phyloP scores from a whole-genome alignment of 345 rosid genomes.

The Toxicodendron radicans region DNA sequence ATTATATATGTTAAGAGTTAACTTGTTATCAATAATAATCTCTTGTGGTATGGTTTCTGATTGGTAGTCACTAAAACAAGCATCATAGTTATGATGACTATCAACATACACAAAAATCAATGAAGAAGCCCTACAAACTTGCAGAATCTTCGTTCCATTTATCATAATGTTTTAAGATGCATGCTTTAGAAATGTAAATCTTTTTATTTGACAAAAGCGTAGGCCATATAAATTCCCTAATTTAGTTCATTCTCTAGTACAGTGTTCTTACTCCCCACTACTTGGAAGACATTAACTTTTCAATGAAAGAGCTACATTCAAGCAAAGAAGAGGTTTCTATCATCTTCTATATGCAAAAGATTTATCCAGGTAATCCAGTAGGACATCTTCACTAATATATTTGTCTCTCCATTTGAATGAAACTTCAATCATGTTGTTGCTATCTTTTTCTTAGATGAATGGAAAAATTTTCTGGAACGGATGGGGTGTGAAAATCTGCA shows the following conservation, averaged over 20 bases:
- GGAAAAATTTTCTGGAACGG: conserved; percentile 89
- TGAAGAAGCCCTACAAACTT: neutral
- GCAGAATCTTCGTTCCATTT: conserved; percentile 10
- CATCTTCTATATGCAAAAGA: conserved; percentile 77
- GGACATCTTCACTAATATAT: neutral
- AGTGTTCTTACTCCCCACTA: conserved; percentile 91
- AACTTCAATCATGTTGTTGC: conserved; percentile 13
- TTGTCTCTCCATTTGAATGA: neutral
- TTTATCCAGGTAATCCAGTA: conserved; percentile 68
- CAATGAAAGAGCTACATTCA: conserved; percentile 67
- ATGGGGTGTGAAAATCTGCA: conserved; percentile 63
- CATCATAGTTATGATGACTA: neutral
- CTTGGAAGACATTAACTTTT: conserved; percentile 80
- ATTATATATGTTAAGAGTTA: neutral
- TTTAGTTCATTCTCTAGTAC: conserved; percentile 29
- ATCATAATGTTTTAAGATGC: neutral
- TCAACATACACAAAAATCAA: neutral
- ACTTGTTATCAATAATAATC: neutral
- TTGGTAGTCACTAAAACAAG: neutral
- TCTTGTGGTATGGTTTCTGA: neutral
- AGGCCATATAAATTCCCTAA: conserved; percentile 17
- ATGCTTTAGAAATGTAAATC: neutral
- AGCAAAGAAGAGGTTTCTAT: conserved; percentile 76
- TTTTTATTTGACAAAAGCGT: neutral
- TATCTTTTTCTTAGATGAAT: conserved; percentile 60